Evolutionary conservation across 192 early-diverging fungal genomes (phyloP).

Genomic region (Entomortierella parvispora): DNA sequence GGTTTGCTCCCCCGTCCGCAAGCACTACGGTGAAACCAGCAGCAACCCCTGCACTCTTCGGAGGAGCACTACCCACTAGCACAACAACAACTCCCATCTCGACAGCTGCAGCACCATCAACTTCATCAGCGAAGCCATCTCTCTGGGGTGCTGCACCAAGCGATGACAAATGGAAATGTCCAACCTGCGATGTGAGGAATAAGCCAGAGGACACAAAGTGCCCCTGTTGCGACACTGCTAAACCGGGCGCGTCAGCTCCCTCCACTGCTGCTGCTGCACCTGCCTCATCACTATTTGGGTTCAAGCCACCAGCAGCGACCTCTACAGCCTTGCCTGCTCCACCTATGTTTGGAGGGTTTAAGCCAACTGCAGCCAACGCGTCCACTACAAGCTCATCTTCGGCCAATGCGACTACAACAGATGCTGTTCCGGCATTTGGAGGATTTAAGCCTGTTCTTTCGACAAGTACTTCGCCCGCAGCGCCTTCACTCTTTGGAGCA

Average conservation of each 20-base stretch:
- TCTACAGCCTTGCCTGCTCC: neutral
- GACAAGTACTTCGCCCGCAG: neutral
- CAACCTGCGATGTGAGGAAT: conserved; percentile 31
- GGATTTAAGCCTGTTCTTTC: neutral
- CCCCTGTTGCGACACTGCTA: conserved; percentile 31
- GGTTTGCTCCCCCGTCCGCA: neutral
- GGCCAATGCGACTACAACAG: too few species aligned
- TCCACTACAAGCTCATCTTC: too few species aligned
- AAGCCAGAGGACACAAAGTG: conserved; percentile 10
- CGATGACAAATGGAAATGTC: conserved; percentile 31
- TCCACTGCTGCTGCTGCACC: too few species aligned
- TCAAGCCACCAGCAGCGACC: neutral
- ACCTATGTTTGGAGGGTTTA: neutral
- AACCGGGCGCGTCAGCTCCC: conserved; percentile 10
- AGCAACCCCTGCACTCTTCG: conserved; percentile 11
- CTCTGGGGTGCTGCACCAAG: neutral
- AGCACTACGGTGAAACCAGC: neutral
- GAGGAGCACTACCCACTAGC: neutral
- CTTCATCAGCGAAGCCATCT: neutral
- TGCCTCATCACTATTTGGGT: too few species aligned
- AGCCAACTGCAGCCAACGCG: too few species aligned
- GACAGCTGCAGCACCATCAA: neutral
- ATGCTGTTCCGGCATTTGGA: too few species aligned
- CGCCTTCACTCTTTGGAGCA: conserved; percentile 5
- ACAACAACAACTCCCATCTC: neutral